Base-by-base conservation (phyloP, 768 basidiomycete genomes). In the Mycena haematopus region DNA sequence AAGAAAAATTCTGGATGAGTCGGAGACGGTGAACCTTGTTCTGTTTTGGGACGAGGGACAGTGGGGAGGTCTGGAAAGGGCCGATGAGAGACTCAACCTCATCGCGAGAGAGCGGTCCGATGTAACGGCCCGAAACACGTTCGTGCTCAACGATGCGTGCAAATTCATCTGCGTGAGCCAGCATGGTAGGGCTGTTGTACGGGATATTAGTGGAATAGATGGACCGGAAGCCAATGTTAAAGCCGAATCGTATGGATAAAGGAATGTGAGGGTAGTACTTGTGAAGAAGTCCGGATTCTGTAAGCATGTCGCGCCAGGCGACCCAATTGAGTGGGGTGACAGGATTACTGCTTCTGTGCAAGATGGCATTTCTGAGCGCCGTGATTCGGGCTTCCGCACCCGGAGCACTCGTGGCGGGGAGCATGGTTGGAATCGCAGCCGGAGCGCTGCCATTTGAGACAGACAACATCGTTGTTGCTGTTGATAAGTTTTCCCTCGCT, bases 1-100 rank as follows among this genome's bases (percentile, higher is more conserved):
- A 72, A 0, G 70, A 75, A 25, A 75, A 64, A 25, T 77, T 73
- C 21, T 77, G 76, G 2, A 77, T 65, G 4, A 72, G 56, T 0
- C 68, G 53, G 10, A 53, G 72, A 11, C 15, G 2, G 13, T 38
- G 36, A 3, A 10, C 36, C 15, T 38, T 38, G 36, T n/a, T n/a
- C n/a, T n/a, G n/a, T n/a, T n/a, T n/a, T n/a, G 45, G 45, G 11
- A 15, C 13, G 22, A 46, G 45, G 14, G 45, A 46, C 9, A 46
- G 45, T 24, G 45, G 45, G 3, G 45, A 46, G 8, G 45, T 8
- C 13, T 46, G 45, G 24, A 46, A 46, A 4, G 45, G 45, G 5
- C 45, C 45, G 10, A 46, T 24, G 45, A 24, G 11, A 1, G 22
- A 24, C 13, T 46, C 45, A 22, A 46, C 13, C 2, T 46, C 45